Base-by-base conservation (phyloP, 2,329 filamentous ascomycete species). In the Chaetomium sp. region DNA sequence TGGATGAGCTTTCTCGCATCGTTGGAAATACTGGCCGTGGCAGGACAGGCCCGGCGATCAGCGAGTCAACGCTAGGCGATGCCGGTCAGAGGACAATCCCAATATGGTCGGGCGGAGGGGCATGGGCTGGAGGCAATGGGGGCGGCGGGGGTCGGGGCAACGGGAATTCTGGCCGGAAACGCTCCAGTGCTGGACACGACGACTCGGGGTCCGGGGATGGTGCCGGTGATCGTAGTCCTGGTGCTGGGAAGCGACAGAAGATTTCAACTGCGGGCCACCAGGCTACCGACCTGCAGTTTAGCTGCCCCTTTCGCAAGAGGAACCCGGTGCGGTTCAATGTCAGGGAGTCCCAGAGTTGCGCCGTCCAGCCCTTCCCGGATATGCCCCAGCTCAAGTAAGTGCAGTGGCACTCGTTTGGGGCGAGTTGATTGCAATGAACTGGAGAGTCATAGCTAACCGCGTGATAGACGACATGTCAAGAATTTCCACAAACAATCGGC, bases 301-400 rank as follows among this genome's bases (percentile, higher is more conserved):
- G 62, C 56, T 65, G 64, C 45, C 64, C 64, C 8, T 65, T 64
- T 44, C 60, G 64, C 27, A 65, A 65, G 56, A 53, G 64, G 36
- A 65, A 65, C 40, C 62, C 64, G 11, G 47, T 60, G 48, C 61
- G 49, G 49, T 65, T 65, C 53, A 65, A 65, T 27, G 53, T 65
- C 35, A 60, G 64, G 42, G 61, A 62, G 5, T 55, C 56, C 10
- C 56, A 54, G 12, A 52, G 10, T 19, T 65, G 64, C 33, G 62
- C 62, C 4, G 44, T 59, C 3, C 60, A 59, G 45, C 43, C 44
- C 2, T 63, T 58, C n/a, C 50, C 57, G 6, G 54, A 62, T 19
- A 57, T 65, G 3, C 46, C 61, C 5, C 60, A 49, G 46, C 41
- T 65, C 27, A 65, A 65, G 62, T 63, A 56, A 33, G 62, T 56